Base-by-base conservation (phyloP, 2,329 filamentous ascomycete genomes). In the Penicillium decumbens region DNA sequence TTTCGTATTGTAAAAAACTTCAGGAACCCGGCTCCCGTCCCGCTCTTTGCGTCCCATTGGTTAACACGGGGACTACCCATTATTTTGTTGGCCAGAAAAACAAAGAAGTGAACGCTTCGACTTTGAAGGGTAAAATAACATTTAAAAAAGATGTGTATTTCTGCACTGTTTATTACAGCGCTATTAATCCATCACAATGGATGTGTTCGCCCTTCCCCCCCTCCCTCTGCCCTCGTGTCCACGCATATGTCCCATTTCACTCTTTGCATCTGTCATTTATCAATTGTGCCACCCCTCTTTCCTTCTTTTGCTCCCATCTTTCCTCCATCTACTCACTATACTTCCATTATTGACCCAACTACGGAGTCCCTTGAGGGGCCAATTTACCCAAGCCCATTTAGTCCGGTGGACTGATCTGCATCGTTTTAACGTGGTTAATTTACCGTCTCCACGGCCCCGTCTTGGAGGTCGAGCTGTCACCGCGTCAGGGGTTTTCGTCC, bases 391-490 rank as follows among this genome's bases (percentile, higher is more conserved):
- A 8, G 12, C 38, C 37, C 20, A 40, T 27, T 40, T 40, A 27
- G 24, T 27, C 38, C 10, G 43, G 59, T 60, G 59, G 59, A 51
- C 54, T 61, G 57, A 61, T 61, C 56, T 60, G 57, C 57, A 49
- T 41, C 53, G 53, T 52, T 51, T 45, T 49, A 57, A 59, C 49
- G 59, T 56, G 46, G 54, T 59, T 62, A 59, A 62, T 61, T 60
- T 60, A 60, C 58, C 56, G 54, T 56, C 56, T 59, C 57, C 56
- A 57, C 59, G 50, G 53, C 47, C 47, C 54, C 56, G 49, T 53
- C 43, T 53, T 41, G 53, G 54, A 57, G 63, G 56, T 61, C 55
- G 46, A 67, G 63, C 65, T 68, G 65, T 68, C 66, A 68, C 59
- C 63, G 64, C 62, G 63, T 67, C 63, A 68, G 65, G 65, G 66